Conservation (phyloP, 148 eudicot species). For the Camellia granthamiana region DNA sequence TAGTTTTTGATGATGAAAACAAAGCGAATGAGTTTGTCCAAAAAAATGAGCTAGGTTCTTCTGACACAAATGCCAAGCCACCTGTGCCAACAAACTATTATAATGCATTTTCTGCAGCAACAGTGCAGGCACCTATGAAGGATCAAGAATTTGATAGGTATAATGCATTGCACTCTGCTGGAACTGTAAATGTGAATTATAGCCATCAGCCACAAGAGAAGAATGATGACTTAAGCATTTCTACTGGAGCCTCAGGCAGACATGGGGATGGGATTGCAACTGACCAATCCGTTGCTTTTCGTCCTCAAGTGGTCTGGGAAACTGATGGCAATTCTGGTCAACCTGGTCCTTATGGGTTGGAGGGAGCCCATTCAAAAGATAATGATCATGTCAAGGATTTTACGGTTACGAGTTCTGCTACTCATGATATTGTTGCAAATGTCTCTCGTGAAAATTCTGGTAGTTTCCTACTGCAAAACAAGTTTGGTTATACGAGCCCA, state of each 20-base stretch:
- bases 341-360: conserved; percentile 30
- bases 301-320: conserved; percentile 19
- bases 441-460: conserved; percentile 29
- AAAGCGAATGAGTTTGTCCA: conserved; percentile 14
- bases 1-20: conserved; percentile 21
- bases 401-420: conserved; percentile 21
- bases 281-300: conserved; percentile 15
- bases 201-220: conserved; percentile 16
- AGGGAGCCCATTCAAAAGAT: conserved; percentile 26
- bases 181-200: conserved; percentile 20
- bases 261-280: conserved; percentile 27
- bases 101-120: conserved; percentile 29
- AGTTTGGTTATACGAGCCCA: conserved; percentile 34
- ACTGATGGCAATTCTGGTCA: conserved; percentile 25
- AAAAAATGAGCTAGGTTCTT: conserved; percentile 29
- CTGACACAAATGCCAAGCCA: conserved; percentile 18
- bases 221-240: conserved; percentile 24
- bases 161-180: conserved; percentile 21
- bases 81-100: conserved; percentile 20
- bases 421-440: conserved; percentile 25
- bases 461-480: conserved; percentile 25
- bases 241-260: conserved; percentile 30
- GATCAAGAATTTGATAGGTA: conserved; percentile 30
- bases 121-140: conserved; percentile 29
- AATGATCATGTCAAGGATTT: conserved; percentile 25